These are phyloP conservation scores for Agaricus subrufescens DNA, from an alignment of 768 basidiomycete species.

Conservation along the genomic window DNA sequence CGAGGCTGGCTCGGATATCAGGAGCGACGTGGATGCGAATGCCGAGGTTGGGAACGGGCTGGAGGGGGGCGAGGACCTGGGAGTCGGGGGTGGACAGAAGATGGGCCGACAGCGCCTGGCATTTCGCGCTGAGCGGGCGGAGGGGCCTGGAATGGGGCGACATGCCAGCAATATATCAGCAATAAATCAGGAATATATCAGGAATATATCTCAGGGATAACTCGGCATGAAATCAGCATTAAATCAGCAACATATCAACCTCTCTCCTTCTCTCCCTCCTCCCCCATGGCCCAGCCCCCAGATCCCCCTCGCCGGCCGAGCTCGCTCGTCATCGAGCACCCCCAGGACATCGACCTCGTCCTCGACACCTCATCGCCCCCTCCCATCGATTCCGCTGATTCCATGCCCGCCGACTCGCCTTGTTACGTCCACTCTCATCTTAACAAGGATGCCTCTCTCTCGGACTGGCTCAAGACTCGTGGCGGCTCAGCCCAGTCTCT, in stretches of 20 bases:
- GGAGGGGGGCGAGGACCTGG: too few relatives aligned
- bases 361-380: slow-evolving; percentile 33
- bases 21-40: slow-evolving; percentile 29
- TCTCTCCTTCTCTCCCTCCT: too few relatives aligned
- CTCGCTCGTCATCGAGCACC: slow-evolving; percentile 37
- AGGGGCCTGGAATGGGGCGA: slow-evolving; percentile 27
- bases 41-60: slow-evolving; percentile 26
- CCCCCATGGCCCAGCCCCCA: too few relatives aligned
- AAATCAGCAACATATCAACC: too few relatives aligned
- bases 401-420: slow-evolving; percentile 54
- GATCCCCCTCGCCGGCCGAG: slow-evolving; percentile 26
- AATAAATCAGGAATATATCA: too few relatives aligned
- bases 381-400: slow-evolving; percentile 13
- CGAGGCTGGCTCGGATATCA: slow-evolving; percentile 18
- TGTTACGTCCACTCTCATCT: slow-evolving; percentile 94
- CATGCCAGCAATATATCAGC: too few relatives aligned
- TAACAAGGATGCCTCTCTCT: slow-evolving; percentile 73
- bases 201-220: too few relatives aligned
- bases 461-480: slow-evolving; percentile 62
- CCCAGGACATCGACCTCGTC: slow-evolving; percentile 37
- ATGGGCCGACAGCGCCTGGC: slow-evolving; percentile 27
- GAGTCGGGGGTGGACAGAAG: neutral
- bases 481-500: slow-evolving; percentile 22
- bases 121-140: slow-evolving; percentile 45
- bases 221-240: too few relatives aligned